Evolutionary conservation across 257 asterid genomes (phyloP), one percentile per base, ranked within the genome.

Genomic region (Jaltomata sinuosa): DNA sequence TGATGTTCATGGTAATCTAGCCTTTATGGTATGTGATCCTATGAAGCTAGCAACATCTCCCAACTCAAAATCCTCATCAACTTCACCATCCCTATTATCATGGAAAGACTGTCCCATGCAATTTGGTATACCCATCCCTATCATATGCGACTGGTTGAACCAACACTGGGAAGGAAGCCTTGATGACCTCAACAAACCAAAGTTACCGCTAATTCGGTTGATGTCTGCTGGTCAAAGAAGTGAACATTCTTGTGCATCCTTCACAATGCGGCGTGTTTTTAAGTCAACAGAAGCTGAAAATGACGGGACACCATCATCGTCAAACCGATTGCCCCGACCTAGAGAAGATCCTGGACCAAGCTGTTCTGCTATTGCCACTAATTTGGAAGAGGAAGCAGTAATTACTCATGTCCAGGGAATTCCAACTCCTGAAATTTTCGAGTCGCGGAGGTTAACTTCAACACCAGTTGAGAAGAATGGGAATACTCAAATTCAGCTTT

Each of bases 11-110:
- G 99, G 99, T 19, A 97, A 97, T 88, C 97, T 97, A 53, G 97
- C 99, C 3, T 97, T 95, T 91, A 95, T 97, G 97, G 96, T 94
- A 29, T 97, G 99, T 85, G 99, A 97, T 87, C 99, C 99, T 40
- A 97, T 97, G 99, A 97, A 95, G 89, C 95, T 97, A 18, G 97
- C 99, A 12, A 95, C 96, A 36, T 97, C 99, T 72, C 98, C 99
- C 19, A 94, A 91, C 86, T 87, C 95, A 84, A 95, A 87, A 85
- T 94, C 97, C 80, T 88, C 94, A 55, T 90, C 99, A 57, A 92
- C 95, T 52, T 94, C 97, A n/a, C 89, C 98, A 65, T 96, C 99
- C 3, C 93, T 97, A 0, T 87, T 97, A 19, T 93, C 97, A 0
- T 87, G 97, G 95, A 97, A 88, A 85, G 97, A 95, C 84, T 85